Base-by-base conservation (phyloP, 139 green algal genomes). In the Chlamydomonas schloesseri region DNA sequence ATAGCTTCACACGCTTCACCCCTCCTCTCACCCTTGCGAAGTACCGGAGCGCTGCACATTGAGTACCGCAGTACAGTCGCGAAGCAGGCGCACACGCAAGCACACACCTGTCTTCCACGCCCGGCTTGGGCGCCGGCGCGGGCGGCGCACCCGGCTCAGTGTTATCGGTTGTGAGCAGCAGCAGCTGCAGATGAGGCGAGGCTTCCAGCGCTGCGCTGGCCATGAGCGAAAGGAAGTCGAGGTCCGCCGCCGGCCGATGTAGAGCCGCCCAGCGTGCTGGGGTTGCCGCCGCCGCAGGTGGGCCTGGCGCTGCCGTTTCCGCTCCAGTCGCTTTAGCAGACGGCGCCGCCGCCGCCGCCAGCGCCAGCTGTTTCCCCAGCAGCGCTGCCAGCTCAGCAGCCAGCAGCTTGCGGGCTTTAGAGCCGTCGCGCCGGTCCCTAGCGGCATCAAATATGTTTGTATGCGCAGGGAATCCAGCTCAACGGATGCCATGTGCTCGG, bases 151-250 rank as follows among this genome's bases (percentile, higher is more conserved):
- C 81, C 69, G 81, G 53, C 81, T 87, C 81, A 23, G 36, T 64
- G 55, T n/a, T 33, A 20, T 87, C 81, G 10, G 81, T 21, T 36
- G 81, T 87, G 10, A 87, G 68, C 81, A 87, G 50, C 69, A 87
- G 36, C 81, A 55, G 17, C 81, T 29, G 69, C 55, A 79, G 69
- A 13, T 33, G 68, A 0, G 80, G 31, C 24, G 17, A 34, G 20
- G 69, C 81, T 14, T 87, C 81, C 53, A 87, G 55, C 33, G 81
- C 81, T 34, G 81, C 81, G 0, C 53, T 11, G 1, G 81, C 81
- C 26, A 87, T 17, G 0, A 47, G 29, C 26, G 21, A 37, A 21
- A 87, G 47, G 14, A 87, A 72, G 53, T 87, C 81, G 24, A 87
- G 70, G 55, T 87, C 81, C 3, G 11, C 14, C 6, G 53, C n/a